phyloP scores from a whole-genome alignment of 176 grass and related monocot genomes.

The Eremochloa ophiuroides region DNA sequence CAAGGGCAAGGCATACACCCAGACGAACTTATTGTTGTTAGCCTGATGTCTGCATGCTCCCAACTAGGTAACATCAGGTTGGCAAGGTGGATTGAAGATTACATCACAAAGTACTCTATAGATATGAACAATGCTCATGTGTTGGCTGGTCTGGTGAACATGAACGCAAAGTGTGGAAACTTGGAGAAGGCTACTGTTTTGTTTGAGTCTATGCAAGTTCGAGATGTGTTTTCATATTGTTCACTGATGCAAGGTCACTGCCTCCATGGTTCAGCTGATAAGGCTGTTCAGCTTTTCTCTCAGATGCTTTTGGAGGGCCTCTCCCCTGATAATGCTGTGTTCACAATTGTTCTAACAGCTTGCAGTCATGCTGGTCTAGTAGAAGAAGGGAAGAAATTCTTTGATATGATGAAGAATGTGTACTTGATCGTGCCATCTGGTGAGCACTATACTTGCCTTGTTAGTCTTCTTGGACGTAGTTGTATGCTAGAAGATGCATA shows the following conservation, averaged over 20 bases:
- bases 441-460: slow-evolving; percentile 84
- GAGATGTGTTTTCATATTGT: slow-evolving; percentile 72
- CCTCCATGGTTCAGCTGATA: slow-evolving; percentile 73
- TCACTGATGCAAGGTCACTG: slow-evolving; percentile 95
- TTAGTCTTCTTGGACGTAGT: slow-evolving; percentile 66
- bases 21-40: slow-evolving; percentile 64
- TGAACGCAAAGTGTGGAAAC: slow-evolving; percentile 90
- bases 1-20: slow-evolving; percentile 45
- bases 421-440: slow-evolving; percentile 59
- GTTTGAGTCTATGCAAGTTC: slow-evolving; percentile 71
- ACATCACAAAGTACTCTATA: slow-evolving; percentile 40
- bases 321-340: slow-evolving; percentile 55
- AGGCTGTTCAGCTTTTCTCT: slow-evolving; percentile 75
- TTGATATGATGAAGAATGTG: slow-evolving; percentile 62
- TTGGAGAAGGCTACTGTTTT: slow-evolving; percentile 71
- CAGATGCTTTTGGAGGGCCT: slow-evolving; percentile 73
- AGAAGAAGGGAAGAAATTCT: slow-evolving; percentile 80
- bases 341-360: slow-evolving; percentile 82
- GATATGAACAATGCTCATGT: slow-evolving; percentile 58
- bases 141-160: slow-evolving; percentile 70
- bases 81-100: slow-evolving; percentile 64
- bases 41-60: slow-evolving; percentile 81
- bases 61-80: slow-evolving; percentile 61
- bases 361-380: slow-evolving; percentile 78
- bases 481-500: slow-evolving; percentile 77